Conservation (phyloP, 2,329 filamentous ascomycete genomes). For the Xylariaceae sp. region DNA sequence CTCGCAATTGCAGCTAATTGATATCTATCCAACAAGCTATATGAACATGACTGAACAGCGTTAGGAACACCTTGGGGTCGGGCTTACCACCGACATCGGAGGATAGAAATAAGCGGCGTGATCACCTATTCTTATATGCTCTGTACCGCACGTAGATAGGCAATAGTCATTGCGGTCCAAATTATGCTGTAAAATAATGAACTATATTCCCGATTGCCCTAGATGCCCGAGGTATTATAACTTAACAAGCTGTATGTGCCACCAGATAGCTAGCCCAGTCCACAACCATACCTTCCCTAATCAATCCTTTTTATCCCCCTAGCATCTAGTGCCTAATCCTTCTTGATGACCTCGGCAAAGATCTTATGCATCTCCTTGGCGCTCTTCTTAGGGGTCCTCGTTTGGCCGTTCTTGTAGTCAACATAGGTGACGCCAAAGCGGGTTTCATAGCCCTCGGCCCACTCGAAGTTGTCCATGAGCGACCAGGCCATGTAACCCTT, state of each 20-base stretch:
- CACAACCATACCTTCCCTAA: background rate
- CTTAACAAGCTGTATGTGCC: conserved; percentile 1
- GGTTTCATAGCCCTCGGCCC: conserved; percentile 90
- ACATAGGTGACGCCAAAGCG: conserved; percentile 85
- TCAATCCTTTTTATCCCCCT: background rate
- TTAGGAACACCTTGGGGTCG: too few relatives aligned
- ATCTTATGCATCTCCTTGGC: conserved; percentile 72
- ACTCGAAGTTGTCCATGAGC: conserved; percentile 89
- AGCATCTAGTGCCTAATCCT: conserved; percentile 53
- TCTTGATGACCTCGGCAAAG: conserved; percentile 74
- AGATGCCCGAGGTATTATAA: conserved; percentile 19
- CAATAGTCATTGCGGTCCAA: too few relatives aligned
- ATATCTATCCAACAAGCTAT: too few relatives aligned
- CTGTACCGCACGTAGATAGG: too few relatives aligned
- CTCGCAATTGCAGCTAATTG: too few relatives aligned
- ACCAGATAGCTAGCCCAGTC: conserved; percentile 4
- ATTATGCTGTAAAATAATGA: conserved; percentile 30
- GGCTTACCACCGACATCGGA: too few relatives aligned
- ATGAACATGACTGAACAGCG: too few relatives aligned
- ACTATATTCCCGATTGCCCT: conserved; percentile 54
- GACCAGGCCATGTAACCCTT: conserved; percentile 86
- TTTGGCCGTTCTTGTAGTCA: conserved; percentile 81
- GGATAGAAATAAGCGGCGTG: too few relatives aligned
- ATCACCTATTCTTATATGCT: too few relatives aligned
- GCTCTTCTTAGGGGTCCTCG: conserved; percentile 83